These are phyloP conservation scores for Nelumbo lutea DNA, from an alignment of 164 flowering plant genomes.

Conservation along the genomic window DNA sequence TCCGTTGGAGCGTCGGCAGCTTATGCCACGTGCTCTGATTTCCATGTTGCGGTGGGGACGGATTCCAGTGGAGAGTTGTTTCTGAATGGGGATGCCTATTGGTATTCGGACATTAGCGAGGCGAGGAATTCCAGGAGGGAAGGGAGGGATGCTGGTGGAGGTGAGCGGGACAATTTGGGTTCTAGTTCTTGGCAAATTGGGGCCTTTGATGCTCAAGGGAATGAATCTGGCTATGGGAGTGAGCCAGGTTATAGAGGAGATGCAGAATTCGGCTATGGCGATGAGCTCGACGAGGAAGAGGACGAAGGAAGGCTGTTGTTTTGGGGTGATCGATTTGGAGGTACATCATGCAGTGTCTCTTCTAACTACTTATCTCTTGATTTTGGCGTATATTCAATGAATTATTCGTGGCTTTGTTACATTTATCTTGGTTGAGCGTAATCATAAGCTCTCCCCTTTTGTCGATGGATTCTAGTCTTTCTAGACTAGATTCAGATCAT, in stretches of 20 bases:
- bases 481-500: background rate
- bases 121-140: constrained; percentile 47
- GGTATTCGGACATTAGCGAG: constrained; percentile 86
- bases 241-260: constrained; percentile 94
- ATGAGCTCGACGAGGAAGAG: constrained; percentile 89
- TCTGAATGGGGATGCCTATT: constrained; percentile 65
- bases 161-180: constrained; percentile 46
- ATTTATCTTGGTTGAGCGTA: background rate
- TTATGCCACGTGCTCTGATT: constrained; percentile 74
- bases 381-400: background rate
- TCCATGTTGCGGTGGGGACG: constrained; percentile 65
- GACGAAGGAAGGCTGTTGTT: constrained; percentile 55
- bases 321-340: constrained; percentile 60
- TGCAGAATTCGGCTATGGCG: constrained; percentile 84
- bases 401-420: background rate
- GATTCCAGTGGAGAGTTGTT: constrained; percentile 96
- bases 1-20: constrained; percentile 71
- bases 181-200: constrained; percentile 37
- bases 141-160: constrained; percentile 30
- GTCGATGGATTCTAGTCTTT: background rate
- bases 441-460: background rate
- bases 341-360: constrained; percentile 19
- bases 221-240: constrained; percentile 92
- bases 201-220: constrained; percentile 44
- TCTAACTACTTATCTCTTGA: background rate